Percentiles rank a stretch among this genome's conserved stretches.
Conservation (phyloP, 441 rosid species). For the Euphorbia corollata region DNA sequence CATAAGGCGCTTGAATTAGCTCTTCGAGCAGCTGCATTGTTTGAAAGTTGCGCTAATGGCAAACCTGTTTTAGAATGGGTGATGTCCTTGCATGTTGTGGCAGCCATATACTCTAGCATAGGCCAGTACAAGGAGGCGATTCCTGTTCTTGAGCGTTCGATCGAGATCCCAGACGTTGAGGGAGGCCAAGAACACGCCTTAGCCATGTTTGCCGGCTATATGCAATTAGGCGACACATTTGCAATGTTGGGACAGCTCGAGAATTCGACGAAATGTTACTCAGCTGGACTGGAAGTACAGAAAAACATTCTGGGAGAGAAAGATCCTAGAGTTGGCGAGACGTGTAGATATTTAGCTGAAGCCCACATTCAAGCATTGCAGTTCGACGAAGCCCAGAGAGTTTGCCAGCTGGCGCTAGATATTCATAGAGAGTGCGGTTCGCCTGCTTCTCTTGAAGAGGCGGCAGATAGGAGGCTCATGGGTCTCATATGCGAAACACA, state of each 20-base stretch:
- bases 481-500: constrained; percentile 78
- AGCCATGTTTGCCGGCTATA: constrained; percentile 88
- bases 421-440: constrained; percentile 51
- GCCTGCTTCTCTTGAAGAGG: constrained; percentile 68
- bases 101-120: constrained; percentile 60
- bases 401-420: constrained; percentile 76
- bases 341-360: constrained; percentile 82
- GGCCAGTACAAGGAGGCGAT: constrained; percentile 61
- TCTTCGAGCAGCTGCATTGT: constrained; percentile 47
- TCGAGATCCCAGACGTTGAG: constrained; percentile 68
- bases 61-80: constrained; percentile 52
- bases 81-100: constrained; percentile 73
- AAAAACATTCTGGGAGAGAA: constrained; percentile 70
- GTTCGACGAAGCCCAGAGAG: constrained; percentile 70
- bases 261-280: constrained; percentile 60
- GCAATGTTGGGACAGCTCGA: constrained; percentile 78
- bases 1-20: constrained; percentile 66
- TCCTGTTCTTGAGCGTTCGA: constrained; percentile 71
- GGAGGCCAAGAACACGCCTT: constrained; percentile 73
- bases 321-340: constrained; percentile 74
- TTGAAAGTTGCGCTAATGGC: constrained; percentile 47
- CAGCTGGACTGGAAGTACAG: constrained; percentile 82
- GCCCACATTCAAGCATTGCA: constrained; percentile 85
- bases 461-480: constrained; percentile 81
- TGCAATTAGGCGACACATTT: constrained; percentile 88